Percentiles rank a stretch among this genome's conserved stretches.
Evolutionary conservation across 106 monocot species (phyloP).

Genomic region (Hemerocallis citrina): DNA sequence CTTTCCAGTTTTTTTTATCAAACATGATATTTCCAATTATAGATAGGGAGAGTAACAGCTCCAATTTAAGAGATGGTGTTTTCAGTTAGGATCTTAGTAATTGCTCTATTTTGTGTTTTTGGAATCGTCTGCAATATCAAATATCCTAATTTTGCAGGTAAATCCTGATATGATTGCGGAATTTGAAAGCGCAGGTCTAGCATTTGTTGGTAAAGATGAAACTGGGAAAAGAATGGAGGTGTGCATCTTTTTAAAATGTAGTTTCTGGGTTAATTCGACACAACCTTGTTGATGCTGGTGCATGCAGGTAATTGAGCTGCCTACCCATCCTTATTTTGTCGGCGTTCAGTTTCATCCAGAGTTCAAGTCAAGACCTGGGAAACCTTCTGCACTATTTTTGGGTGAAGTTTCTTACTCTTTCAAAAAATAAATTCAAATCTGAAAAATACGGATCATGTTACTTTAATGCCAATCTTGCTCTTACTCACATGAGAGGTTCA

Average conservation of each 20-base stretch:
- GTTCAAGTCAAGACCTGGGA: slow-evolving; percentile 88
- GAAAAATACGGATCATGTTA: background rate
- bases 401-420: slow-evolving; percentile 30
- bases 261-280: background rate
- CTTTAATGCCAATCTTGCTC: background rate
- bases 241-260: background rate
- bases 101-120: no score
- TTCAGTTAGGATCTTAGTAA: no score
- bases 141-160: slow-evolving; percentile 34
- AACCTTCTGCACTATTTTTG: slow-evolving; percentile 65
- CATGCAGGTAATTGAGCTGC: slow-evolving; percentile 6
- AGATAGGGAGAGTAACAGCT: no score
- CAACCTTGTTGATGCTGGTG: background rate
- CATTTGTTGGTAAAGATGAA: slow-evolving; percentile 86
- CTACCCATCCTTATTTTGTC: slow-evolving; percentile 64
- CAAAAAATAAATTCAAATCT: no score
- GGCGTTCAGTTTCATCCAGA: slow-evolving; percentile 91
- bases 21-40: no score
- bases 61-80: no score
- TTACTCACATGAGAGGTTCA: no score
- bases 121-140: background rate
- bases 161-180: slow-evolving; percentile 72
- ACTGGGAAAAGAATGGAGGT: slow-evolving; percentile 81
- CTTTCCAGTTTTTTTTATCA: no score
- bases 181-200: slow-evolving; percentile 64